Conservation (phyloP, 495 filamentous ascomycete species). For the Parachaetomium inaequale region DNA sequence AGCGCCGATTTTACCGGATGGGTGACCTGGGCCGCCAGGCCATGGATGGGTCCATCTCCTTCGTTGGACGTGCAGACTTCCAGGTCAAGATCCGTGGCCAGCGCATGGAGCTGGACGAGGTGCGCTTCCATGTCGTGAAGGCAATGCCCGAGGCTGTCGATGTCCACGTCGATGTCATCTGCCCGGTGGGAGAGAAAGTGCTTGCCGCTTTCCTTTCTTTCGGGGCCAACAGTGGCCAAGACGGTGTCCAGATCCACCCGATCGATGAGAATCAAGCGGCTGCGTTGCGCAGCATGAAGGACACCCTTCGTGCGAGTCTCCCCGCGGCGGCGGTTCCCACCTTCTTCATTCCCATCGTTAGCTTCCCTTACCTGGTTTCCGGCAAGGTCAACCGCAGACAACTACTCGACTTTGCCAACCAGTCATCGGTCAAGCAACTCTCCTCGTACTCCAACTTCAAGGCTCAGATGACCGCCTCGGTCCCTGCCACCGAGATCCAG, state of each 20-base stretch:
- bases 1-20: slow-evolving; percentile 6
- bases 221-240: not conserved
- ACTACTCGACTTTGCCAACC: slow-evolving; percentile 10
- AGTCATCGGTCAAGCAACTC: slow-evolving; percentile 4
- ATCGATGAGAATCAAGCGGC: not conserved
- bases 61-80: slow-evolving; percentile 5
- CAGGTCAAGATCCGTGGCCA: slow-evolving; percentile 14
- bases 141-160: not conserved
- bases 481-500: not conserved
- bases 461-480: not conserved
- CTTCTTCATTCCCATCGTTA: slow-evolving; percentile 1
- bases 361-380: slow-evolving; percentile 8
- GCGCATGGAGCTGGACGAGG: slow-evolving; percentile 13
- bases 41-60: slow-evolving; percentile 5
- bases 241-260: not conserved
- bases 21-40: slow-evolving; percentile 12
- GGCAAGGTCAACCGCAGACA: slow-evolving; percentile 7
- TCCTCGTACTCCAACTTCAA: not conserved
- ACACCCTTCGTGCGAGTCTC: not conserved
- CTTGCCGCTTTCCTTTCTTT: slow-evolving; percentile 11
- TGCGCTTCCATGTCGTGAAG: slow-evolving; percentile 9
- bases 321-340: slow-evolving; percentile 3
- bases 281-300: not conserved
- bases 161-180: not conserved
- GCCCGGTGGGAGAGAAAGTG: not conserved